These are phyloP conservation scores for Xylariaceae sp. DNA, from an alignment of 2,329 filamentous ascomycete genomes.

Conservation along the genomic window DNA sequence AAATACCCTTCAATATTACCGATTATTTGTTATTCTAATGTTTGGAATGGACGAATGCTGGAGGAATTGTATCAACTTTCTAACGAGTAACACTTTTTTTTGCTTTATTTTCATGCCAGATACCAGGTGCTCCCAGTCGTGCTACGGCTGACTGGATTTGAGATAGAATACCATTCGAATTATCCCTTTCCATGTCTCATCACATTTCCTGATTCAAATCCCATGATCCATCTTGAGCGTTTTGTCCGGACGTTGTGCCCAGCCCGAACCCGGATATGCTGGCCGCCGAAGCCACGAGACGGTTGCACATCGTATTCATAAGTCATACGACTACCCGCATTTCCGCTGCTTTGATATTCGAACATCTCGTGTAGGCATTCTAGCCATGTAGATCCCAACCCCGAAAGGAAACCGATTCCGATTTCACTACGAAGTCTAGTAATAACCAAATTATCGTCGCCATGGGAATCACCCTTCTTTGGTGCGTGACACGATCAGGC, in stretches of 20 bases:
- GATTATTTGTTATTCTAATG: too few relatives aligned
- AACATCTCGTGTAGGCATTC: too few relatives aligned
- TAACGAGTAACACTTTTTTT: not conserved
- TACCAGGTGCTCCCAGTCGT: not conserved
- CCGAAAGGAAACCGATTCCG: not conserved
- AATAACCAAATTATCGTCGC: not conserved
- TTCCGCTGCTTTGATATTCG: not conserved
- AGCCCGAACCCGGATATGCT: not conserved
- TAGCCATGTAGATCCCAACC: not conserved
- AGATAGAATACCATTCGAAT: not conserved
- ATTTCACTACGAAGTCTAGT: not conserved
- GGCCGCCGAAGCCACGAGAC: constrained; percentile 6
- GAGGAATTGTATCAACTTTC: too few relatives aligned
- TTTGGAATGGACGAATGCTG: too few relatives aligned
- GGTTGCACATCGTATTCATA: constrained; percentile 14
- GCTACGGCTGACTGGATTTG: not conserved
- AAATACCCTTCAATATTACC: too few relatives aligned
- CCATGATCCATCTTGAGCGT: not conserved
- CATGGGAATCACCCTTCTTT: not conserved
- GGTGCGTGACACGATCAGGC: not conserved
- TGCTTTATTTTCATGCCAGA: not conserved
- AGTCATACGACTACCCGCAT: not conserved
- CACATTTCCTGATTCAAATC: not conserved
- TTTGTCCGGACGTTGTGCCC: not conserved
- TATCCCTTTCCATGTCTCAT: not conserved